Evolutionary conservation across 805 yeast species (phyloP), one percentile per base, ranked within the genome.

Genomic region (Candida nemodendra): DNA sequence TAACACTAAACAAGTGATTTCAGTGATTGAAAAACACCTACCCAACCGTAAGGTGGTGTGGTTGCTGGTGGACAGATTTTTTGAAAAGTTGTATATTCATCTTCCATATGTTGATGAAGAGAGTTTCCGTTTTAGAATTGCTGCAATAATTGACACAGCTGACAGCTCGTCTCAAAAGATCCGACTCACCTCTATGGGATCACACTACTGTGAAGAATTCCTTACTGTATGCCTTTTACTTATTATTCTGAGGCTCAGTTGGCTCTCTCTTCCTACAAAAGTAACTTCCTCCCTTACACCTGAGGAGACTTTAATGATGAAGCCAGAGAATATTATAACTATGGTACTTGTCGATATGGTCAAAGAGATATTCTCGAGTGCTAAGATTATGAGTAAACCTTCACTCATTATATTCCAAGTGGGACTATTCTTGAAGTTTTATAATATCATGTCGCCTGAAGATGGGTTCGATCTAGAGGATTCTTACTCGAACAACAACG

Each of bases 61-160:
- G 76, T 51, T 69, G 30, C 62, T 79, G 33, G 61, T 82, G 19
- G 77, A 79, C 41, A 64, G 79, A 45, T 83, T 76, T 45, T 83
- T 83, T 53, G 68, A 67, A 9, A 66, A 70, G 23, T 59, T 82
- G 4, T 84, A 84, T 54, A 73, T 84, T 11, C 79, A 74, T 39
- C 66, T 82, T 49, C 90, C 93, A 3, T 78, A 74, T 44, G 59
- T 82, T 23, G 88, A 82, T 56, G 87, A 82, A 53, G 62, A 49
- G 36, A 64, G 65, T 8, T 76, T 78, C 53, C 68, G 68, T 36
- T 47, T 47, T 14, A 70, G 71, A 33, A 56, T 78, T 13, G 47
- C 61, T 1, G 53, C 66, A 17, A 69, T 79, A 5, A 59, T 79
- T 22, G 83, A 79, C 11, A 36, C 57, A 1, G 62, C 59, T 18